Percentiles rank a stretch among this genome's conserved stretches.
phyloP scores from a whole-genome alignment of 75 land plant species.

The Gnetum montanum region DNA sequence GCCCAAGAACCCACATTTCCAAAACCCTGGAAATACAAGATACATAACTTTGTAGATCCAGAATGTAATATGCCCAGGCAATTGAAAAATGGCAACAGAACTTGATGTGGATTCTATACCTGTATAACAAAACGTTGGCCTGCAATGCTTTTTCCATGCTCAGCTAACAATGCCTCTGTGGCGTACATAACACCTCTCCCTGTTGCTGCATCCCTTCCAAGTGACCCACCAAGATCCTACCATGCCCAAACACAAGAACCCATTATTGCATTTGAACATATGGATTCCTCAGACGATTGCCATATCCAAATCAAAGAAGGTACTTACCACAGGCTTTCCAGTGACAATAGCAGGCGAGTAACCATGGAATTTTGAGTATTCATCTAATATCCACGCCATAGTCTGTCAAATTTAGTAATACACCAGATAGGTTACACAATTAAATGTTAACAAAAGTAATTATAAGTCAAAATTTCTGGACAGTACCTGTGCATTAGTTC shows the following conservation, averaged over 20 bases:
- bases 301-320: not conserved
- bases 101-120: constrained; percentile 27
- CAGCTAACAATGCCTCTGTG: constrained; percentile 78
- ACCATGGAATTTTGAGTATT: constrained; percentile 88
- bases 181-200: constrained; percentile 92
- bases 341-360: constrained; percentile 82
- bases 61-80: too few species aligned
- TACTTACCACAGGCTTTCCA: constrained; percentile 79
- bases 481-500: constrained; percentile 70
- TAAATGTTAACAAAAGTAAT: not conserved
- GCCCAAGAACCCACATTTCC: constrained; percentile 91
- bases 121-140: constrained; percentile 70
- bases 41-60: not conserved
- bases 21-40: constrained; percentile 39
- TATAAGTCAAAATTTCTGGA: not conserved
- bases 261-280: not conserved
- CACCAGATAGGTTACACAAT: too few species aligned
- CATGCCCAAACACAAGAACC: not conserved
- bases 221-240: constrained; percentile 93
- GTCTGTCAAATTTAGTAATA: constrained; percentile 33
- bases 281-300: not conserved
- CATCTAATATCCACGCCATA: constrained; percentile 93
- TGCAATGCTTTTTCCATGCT: constrained; percentile 63
- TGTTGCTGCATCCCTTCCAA: constrained; percentile 95
- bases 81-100: not conserved